Conservation (phyloP, 352 stramenopile genomes). For the Pythium catenulatum region DNA sequence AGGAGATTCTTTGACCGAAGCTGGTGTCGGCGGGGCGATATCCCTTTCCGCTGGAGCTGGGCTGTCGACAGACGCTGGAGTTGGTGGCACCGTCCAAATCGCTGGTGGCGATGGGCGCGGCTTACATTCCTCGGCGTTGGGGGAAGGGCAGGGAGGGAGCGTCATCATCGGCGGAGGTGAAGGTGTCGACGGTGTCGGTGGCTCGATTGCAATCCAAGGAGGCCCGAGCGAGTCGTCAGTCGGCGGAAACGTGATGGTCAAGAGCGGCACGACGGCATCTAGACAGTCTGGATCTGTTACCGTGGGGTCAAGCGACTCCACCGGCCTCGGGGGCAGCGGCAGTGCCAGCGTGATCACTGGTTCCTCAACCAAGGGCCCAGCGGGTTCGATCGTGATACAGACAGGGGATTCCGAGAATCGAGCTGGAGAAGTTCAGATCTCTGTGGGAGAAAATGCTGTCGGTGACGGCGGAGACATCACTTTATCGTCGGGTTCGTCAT, state of each 20-base stretch:
- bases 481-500: conserved; percentile 74
- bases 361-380: conserved; percentile 59
- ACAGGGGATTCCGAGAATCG: conserved; percentile 69
- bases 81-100: conserved; percentile 67
- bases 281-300: conserved; percentile 71
- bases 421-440: conserved; percentile 67
- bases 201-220: conserved; percentile 40
- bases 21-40: conserved; percentile 51
- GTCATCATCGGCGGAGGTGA: conserved; percentile 52
- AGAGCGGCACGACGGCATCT: conserved; percentile 69
- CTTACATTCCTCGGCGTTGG: conserved; percentile 30
- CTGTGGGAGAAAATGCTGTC: conserved; percentile 68
- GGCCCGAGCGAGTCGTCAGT: conserved; percentile 42
- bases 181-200: conserved; percentile 55
- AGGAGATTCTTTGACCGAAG: conserved; percentile 40
- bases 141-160: conserved; percentile 51
- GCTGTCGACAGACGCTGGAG: conserved; percentile 71
- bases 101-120: conserved; percentile 51
- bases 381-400: conserved; percentile 69
- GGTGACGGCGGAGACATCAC: conserved; percentile 76
- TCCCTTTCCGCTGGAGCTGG: conserved; percentile 69
- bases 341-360: conserved; percentile 66
- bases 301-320: conserved; percentile 66
- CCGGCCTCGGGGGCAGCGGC: conserved; percentile 71
- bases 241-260: conserved; percentile 45